phyloP scores from a whole-genome alignment of 192 early-diverging fungal genomes.

The Backusella parvicylindrica region DNA sequence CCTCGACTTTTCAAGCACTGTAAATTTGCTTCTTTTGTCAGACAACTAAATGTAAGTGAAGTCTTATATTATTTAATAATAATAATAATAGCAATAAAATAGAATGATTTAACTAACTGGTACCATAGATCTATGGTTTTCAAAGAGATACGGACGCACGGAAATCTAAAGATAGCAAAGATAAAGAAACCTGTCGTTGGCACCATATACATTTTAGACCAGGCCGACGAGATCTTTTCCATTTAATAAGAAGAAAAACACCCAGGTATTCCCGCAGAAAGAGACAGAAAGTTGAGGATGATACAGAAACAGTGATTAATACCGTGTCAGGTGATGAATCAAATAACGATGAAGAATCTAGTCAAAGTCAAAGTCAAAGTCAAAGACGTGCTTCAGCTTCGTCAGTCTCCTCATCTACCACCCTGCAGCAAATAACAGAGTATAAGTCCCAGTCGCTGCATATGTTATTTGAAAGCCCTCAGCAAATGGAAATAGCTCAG shows the following conservation, averaged over 20 bases:
- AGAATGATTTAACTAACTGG: neutral
- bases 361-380: slow-evolving; percentile 10
- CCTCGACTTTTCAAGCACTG: slow-evolving; percentile 48
- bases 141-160: slow-evolving; percentile 46
- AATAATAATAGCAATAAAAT: too few species aligned
- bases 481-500: neutral
- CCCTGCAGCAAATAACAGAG: neutral
- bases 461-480: neutral
- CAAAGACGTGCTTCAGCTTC: slow-evolving; percentile 7
- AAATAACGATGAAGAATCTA: slow-evolving; percentile 19
- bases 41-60: slow-evolving; percentile 43
- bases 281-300: slow-evolving; percentile 17
- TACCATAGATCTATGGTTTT: slow-evolving; percentile 43
- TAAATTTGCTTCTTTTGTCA: slow-evolving; percentile 48
- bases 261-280: slow-evolving; percentile 33
- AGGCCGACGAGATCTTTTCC: slow-evolving; percentile 36
- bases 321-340: slow-evolving; percentile 21
- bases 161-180: slow-evolving; percentile 44
- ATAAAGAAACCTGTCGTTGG: slow-evolving; percentile 42
- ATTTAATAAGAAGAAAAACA: slow-evolving; percentile 39
- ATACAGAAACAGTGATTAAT: slow-evolving; percentile 18
- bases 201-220: slow-evolving; percentile 43
- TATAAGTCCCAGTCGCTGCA: neutral
- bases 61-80: neutral
- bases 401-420: slow-evolving; percentile 1